Conservation (phyloP, 108 stramenopile species). For the Mediolabrus comicus region DNA sequence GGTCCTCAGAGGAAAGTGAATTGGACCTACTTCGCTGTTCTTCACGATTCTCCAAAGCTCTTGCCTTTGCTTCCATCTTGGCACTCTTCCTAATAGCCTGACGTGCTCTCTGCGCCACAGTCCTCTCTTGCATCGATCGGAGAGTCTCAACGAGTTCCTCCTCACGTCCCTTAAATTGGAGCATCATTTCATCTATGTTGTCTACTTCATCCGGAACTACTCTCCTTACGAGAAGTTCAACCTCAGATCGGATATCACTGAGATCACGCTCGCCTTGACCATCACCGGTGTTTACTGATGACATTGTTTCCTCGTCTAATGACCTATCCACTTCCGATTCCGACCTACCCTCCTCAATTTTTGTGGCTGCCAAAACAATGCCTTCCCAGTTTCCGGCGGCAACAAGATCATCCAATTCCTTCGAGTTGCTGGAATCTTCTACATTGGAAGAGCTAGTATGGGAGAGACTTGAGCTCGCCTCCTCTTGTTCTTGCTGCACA, state of each 20-base stretch:
- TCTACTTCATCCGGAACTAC: slow-evolving; percentile 71
- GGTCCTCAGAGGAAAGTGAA: background rate
- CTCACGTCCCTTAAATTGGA: slow-evolving; percentile 64
- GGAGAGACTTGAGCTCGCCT: background rate
- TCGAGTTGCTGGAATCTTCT: background rate
- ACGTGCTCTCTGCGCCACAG: slow-evolving; percentile 57
- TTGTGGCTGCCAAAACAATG: slow-evolving; percentile 43
- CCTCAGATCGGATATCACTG: slow-evolving; percentile 44
- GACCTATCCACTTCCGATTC: background rate
- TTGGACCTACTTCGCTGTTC: background rate
- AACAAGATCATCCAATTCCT: slow-evolving; percentile 18
- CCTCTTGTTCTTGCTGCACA: background rate
- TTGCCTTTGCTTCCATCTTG: slow-evolving; percentile 36
- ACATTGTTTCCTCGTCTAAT: background rate
- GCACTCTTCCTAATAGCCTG: slow-evolving; percentile 51
- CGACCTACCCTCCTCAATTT: slow-evolving; percentile 24
- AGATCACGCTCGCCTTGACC: slow-evolving; percentile 1
- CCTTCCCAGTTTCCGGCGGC: slow-evolving; percentile 51
- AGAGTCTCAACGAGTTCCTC: slow-evolving; percentile 57
- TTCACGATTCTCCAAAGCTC: background rate
- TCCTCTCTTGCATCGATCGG: slow-evolving; percentile 64
- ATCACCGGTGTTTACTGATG: background rate
- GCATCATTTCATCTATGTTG: slow-evolving; percentile 74
- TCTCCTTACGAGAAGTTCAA: slow-evolving; percentile 48
- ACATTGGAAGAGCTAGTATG: background rate